Evolutionary conservation across 169 alveolate genomes (phyloP).

Genomic region (Babesia bovis): DNA sequence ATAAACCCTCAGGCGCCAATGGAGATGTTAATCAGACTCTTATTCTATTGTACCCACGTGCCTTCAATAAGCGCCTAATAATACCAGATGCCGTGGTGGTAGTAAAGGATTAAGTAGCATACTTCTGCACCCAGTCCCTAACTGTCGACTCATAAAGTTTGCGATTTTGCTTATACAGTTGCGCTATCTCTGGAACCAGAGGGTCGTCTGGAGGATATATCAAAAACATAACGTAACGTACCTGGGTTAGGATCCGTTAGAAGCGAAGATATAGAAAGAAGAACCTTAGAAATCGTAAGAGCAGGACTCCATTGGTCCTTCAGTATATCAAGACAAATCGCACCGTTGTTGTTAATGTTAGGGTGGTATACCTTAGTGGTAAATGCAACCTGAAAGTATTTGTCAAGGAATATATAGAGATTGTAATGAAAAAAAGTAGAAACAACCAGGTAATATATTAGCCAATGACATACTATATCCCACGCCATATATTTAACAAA

Average conservation of each 20-base stretch:
- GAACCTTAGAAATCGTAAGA: constrained; percentile 96
- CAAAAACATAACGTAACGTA: constrained; percentile 8
- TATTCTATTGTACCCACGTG: constrained; percentile 13
- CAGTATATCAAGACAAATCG: constrained; percentile 97
- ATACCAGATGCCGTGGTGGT: constrained; percentile 16
- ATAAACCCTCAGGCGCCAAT: not conserved
- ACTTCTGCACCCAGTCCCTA: constrained; percentile 98
- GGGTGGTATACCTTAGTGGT: constrained; percentile 98
- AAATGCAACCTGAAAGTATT: constrained; percentile 83
- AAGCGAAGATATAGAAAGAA: constrained; percentile 96
- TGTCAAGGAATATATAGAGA: not conserved
- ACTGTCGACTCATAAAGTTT: constrained; percentile 94
- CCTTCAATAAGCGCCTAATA: constrained; percentile 3
- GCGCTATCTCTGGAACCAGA: constrained; percentile 99
- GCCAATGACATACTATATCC: no score
- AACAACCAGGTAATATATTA: no score
- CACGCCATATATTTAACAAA: no score
- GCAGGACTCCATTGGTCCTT: constrained; percentile 99
- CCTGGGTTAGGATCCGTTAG: constrained; percentile 97
- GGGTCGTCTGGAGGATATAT: constrained; percentile 88
- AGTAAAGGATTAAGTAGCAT: constrained; percentile 80
- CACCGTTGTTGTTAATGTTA: constrained; percentile 95
- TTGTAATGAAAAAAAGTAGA: not conserved
- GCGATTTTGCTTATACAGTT: constrained; percentile 92
- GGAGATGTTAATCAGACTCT: constrained; percentile 20